A percentile compares a stretch with the other conserved stretches of the same genome.
Conservation (phyloP, 306 rosid genomes). For the Begonia peltatifolia region DNA sequence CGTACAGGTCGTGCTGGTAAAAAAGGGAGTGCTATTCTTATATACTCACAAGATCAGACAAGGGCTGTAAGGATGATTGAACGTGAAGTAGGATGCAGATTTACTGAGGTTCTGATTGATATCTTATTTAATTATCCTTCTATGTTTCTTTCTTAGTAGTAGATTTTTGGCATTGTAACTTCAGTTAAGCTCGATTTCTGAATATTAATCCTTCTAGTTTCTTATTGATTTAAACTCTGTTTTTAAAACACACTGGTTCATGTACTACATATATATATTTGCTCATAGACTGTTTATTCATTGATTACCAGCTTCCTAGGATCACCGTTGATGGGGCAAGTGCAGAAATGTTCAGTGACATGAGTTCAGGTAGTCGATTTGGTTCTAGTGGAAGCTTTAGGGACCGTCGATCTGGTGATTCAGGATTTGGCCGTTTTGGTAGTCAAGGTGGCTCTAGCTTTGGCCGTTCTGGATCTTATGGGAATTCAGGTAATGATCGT, state of each 20-base stretch:
- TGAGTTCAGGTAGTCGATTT: slow-evolving; percentile 34
- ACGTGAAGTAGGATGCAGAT: slow-evolving; percentile 77
- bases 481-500: slow-evolving; percentile 27
- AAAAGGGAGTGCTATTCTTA: slow-evolving; percentile 78
- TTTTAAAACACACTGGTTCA: no score
- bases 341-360: slow-evolving; percentile 27
- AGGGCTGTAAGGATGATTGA: slow-evolving; percentile 62
- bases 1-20: slow-evolving; percentile 99
- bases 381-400: neutral
- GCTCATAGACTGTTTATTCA: slow-evolving; percentile 10
- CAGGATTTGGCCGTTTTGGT: slow-evolving; percentile 29
- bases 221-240: no score
- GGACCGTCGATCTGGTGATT: slow-evolving; percentile 19
- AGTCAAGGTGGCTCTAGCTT: slow-evolving; percentile 26
- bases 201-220: neutral
- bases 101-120: slow-evolving; percentile 47
- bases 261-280: neutral
- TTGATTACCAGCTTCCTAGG: slow-evolving; percentile 54
- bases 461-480: slow-evolving; percentile 31
- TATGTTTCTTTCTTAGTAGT: neutral
- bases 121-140: slow-evolving; percentile 3
- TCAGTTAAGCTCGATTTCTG: no score
- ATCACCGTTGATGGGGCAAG: slow-evolving; percentile 46
- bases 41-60: slow-evolving; percentile 49
- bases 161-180: neutral